These are phyloP conservation scores for Ogataea parapolymorpha DNA, from an alignment of 805 yeast species.

Conservation along the genomic window DNA sequence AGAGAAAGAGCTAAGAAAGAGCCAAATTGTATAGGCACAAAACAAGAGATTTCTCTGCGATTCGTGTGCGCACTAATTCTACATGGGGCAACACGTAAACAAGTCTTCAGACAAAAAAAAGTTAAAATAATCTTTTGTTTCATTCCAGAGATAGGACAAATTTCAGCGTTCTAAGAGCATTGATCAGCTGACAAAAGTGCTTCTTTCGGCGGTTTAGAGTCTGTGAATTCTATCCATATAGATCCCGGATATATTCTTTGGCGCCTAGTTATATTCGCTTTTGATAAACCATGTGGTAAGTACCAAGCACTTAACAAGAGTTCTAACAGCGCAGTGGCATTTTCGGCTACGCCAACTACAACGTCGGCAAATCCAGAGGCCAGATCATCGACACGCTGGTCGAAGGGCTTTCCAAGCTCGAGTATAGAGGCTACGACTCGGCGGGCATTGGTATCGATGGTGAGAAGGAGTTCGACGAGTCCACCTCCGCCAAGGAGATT, in stretches of 20 bases:
- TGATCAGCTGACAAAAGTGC: not conserved
- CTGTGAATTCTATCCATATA: not conserved
- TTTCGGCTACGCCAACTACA: conserved; percentile 94
- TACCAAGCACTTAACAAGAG: not conserved
- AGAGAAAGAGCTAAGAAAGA: conserved; percentile 9
- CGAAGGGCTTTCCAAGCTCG: conserved; percentile 82
- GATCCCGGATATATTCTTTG: not conserved
- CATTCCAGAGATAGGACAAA: not conserved
- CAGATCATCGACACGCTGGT: conserved; percentile 86
- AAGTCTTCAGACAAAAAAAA: conserved; percentile 5
- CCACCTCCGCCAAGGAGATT: conserved; percentile 51
- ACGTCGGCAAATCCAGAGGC: conserved; percentile 88
- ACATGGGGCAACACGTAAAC: conserved; percentile 12
- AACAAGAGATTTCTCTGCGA: not conserved
- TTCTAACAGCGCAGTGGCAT: conserved; percentile 62
- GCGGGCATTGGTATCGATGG: conserved; percentile 97
- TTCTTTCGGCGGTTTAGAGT: not conserved
- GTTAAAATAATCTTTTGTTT: conserved; percentile 5
- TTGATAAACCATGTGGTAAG: conserved; percentile 14
- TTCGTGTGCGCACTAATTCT: conserved; percentile 2
- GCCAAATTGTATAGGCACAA: not conserved
- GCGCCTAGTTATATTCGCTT: conserved; percentile 1
- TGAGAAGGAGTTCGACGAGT: conserved; percentile 44
- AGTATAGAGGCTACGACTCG: conserved; percentile 97
- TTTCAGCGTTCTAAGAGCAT: not conserved